Base-by-base conservation (phyloP, 2,329 filamentous ascomycete genomes). In the Colletotrichum sp. region DNA sequence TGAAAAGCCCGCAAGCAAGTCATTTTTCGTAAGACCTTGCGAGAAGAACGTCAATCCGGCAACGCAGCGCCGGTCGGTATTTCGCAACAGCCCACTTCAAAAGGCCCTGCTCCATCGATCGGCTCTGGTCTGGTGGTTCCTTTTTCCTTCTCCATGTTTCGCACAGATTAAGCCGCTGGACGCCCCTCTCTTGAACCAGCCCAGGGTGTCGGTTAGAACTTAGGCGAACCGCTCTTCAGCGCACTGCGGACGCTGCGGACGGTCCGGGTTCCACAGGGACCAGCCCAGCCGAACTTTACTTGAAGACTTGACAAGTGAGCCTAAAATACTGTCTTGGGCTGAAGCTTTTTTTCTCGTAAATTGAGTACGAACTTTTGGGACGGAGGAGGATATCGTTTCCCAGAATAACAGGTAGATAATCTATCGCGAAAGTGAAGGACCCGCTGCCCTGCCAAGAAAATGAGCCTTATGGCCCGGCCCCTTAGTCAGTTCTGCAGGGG, bases 61-160 rank as follows among this genome's bases (percentile, higher is more conserved):
- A 52, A 52, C 43, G 43, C 58, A 58, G 21, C 48, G 67, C 24
- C 34, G 32, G 24, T 70, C 66, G 34, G 28, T 38, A 61, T 70
- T 28, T 70, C 21, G 30, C 24, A 67, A 64, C 21, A 62, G n/a
- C 43, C 66, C 55, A 52, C 70, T 36, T 21, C 15, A 60, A 43
- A 30, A 21, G 67, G 16, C 64, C 56, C 32, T 38, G 58, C 64
- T 64, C 73, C 70, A 66, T 69, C 58, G 48, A 73, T 73, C 73
- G 70, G 64, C 73, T 62, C 21, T 64, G n/a, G 65, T 48, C 48
- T 24, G 48, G 36, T 55, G 18, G 38, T 60, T 69, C 52, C 15
- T 43, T 60, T 38, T 38, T 7, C 16, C 43, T 60, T 56, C 73
- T 76, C 65, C 73, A 73, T 61, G 73, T 73, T 76, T 69, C 70